Evolutionary conservation across 768 basidiomycete genomes (phyloP), one percentile per base, ranked within the genome.

Genomic region (Paxillus ammoniavirescens): DNA sequence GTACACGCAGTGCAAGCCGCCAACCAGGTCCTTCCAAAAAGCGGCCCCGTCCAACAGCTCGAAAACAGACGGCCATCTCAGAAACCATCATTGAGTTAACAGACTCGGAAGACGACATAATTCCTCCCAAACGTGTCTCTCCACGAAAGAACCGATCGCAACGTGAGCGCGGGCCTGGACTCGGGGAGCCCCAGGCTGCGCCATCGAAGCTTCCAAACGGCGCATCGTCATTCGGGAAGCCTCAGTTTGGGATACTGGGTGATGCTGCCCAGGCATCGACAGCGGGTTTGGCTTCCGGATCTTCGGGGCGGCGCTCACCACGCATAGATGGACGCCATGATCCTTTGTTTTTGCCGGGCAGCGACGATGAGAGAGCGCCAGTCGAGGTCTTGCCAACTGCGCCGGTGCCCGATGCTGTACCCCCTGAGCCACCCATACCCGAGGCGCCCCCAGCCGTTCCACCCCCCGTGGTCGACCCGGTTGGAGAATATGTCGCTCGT

Each of bases 51-150:
- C 10, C 49, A 17, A 42, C 50, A 28, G 31, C 5, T 8, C 31
- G 5, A 18, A 43, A 49, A n/a, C 53, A 38, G 50, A 58, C 47
- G 17, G 45, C 51, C 5, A 59, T 63, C 40, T 2, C 55, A 40
- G 63, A 73, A 49, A 67, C 81, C 23, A 80, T 82, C 23, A 80
- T 83, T 54, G 82, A 82, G 57, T 67, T 83, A 56, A 72, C 77
- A 1, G 82, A 84, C 61, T 78, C 79, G 21, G 80, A 82, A 43
- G 63, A 68, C 47, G 80, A 78, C 7, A 10, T 23, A 7, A 40
- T 47, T 41, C 37, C 38, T 14, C 26, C 47, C 47, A 7, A 47
- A 52, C 50, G 52, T 12, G 41, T 31, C 33, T 43, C 49, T 1
- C 35, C 51, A 4, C 58, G 52, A 23, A 54, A 31, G 28, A 49